Conservation (phyloP, 108 stramenopile genomes). For the Thalassiosira profunda region DNA sequence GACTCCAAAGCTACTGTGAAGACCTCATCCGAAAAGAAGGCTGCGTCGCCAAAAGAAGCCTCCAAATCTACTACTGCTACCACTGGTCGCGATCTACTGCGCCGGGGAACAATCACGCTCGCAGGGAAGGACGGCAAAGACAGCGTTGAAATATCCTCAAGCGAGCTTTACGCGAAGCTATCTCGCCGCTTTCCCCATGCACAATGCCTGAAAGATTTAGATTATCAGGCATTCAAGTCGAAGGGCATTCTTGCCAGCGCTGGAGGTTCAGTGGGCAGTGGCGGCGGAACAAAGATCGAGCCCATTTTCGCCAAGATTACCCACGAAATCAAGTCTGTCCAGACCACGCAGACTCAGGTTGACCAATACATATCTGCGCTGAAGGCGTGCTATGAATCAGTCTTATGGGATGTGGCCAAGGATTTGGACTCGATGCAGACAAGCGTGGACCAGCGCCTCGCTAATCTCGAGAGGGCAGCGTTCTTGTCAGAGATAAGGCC, state of each 20-base stretch:
- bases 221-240: slow-evolving; percentile 71
- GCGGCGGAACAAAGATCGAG: slow-evolving; percentile 65
- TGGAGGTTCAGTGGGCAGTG: slow-evolving; percentile 21
- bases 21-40: background rate
- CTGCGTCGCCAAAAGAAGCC: background rate
- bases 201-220: slow-evolving; percentile 62
- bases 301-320: slow-evolving; percentile 96
- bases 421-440: slow-evolving; percentile 60
- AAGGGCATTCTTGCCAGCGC: slow-evolving; percentile 38
- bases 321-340: slow-evolving; percentile 92
- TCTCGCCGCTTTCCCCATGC: slow-evolving; percentile 64
- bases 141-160: slow-evolving; percentile 7
- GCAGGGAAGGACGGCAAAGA: slow-evolving; percentile 7
- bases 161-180: slow-evolving; percentile 48
- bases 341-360: slow-evolving; percentile 84
- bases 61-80: slow-evolving; percentile 19
- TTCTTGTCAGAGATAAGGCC: slow-evolving; percentile 1
- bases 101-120: background rate
- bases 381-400: slow-evolving; percentile 72
- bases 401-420: slow-evolving; percentile 64
- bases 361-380: slow-evolving; percentile 82
- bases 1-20: background rate
- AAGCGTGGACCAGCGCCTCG: slow-evolving; percentile 54
- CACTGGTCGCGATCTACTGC: background rate
- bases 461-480: slow-evolving; percentile 47